phyloP scores from a whole-genome alignment of 306 rosid species.

The Prunus fruticosa region DNA sequence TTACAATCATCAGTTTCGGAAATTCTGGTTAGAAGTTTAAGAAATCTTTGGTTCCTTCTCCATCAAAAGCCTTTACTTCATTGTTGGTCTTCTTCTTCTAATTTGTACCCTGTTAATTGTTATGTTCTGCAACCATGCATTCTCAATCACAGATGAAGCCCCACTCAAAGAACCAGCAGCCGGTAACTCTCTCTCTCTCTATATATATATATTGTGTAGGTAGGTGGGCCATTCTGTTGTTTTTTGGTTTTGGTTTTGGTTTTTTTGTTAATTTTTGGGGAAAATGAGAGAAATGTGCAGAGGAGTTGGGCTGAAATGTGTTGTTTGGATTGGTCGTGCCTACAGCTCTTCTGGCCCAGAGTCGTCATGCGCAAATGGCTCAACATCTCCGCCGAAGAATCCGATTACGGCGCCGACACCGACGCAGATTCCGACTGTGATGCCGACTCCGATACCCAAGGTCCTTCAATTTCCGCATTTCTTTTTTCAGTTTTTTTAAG shows the following conservation, averaged over 20 bases:
- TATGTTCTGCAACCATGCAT: neutral
- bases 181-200: slow-evolving; percentile 5
- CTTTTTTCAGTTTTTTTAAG: neutral
- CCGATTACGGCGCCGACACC: slow-evolving; percentile 70
- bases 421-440: slow-evolving; percentile 49
- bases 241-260: slow-evolving; percentile 5
- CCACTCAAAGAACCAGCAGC: slow-evolving; percentile 5
- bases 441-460: slow-evolving; percentile 57
- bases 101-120: neutral
- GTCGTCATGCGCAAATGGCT: slow-evolving; percentile 82
- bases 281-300: slow-evolving; percentile 63
- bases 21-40: neutral
- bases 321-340: slow-evolving; percentile 48
- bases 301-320: slow-evolving; percentile 66
- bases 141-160: slow-evolving; percentile 13
- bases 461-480: neutral
- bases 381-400: slow-evolving; percentile 48
- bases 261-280: slow-evolving; percentile 30
- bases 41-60: neutral
- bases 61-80: neutral
- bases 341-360: slow-evolving; percentile 77
- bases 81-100: neutral
- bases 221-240: neutral
- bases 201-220: neutral
- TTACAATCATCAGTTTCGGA: neutral